Percentiles rank a stretch among this genome's conserved stretches.
These are phyloP conservation scores for Lachancea meyersii DNA, from an alignment of 805 yeast genomes.

Conservation along the genomic window DNA sequence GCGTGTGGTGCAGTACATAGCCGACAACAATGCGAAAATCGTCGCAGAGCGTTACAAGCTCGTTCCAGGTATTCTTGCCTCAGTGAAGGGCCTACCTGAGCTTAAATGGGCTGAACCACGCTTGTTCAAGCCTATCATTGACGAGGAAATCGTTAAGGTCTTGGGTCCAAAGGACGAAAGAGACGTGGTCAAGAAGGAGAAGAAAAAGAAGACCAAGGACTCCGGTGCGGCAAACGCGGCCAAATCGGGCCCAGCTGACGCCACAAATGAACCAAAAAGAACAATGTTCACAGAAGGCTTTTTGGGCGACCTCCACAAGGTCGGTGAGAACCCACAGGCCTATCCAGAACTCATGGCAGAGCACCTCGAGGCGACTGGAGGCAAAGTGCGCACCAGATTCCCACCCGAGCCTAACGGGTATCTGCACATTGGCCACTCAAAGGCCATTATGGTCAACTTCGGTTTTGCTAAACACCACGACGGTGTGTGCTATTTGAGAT, in stretches of 20 bases:
- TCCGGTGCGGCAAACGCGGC: slow-evolving; percentile 20
- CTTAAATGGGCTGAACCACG: slow-evolving; percentile 92
- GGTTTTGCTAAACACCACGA: slow-evolving; percentile 87
- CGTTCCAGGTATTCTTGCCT: slow-evolving; percentile 72
- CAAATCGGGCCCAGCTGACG: slow-evolving; percentile 1
- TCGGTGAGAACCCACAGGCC: slow-evolving; percentile 91
- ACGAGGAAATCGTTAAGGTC: slow-evolving; percentile 59
- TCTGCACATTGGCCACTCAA: slow-evolving; percentile 96
- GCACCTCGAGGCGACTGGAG: slow-evolving; percentile 72
- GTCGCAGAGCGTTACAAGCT: slow-evolving; percentile 68
- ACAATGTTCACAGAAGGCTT: slow-evolving; percentile 95
- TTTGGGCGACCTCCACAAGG: slow-evolving; percentile 88
- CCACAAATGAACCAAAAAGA: slow-evolving; percentile 33
- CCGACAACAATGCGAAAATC: slow-evolving; percentile 52
- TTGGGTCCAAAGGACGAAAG: slow-evolving; percentile 97
- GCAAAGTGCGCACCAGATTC: slow-evolving; percentile 86
- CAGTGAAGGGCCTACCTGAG: slow-evolving; percentile 62
- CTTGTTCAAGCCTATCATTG: slow-evolving; percentile 80
- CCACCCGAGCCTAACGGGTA: slow-evolving; percentile 99
- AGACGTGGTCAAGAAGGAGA: slow-evolving; percentile 74
- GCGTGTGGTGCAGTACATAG: slow-evolving; percentile 55
- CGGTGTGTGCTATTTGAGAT: slow-evolving; percentile 88
- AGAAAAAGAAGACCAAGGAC: slow-evolving; percentile 41
- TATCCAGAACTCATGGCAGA: slow-evolving; percentile 76
- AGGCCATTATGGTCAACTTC: slow-evolving; percentile 95